A percentile compares a stretch with the other conserved stretches of the same genome.
phyloP scores from a whole-genome alignment of 192 early-diverging fungal species.

The Gonapodya prolifera region DNA sequence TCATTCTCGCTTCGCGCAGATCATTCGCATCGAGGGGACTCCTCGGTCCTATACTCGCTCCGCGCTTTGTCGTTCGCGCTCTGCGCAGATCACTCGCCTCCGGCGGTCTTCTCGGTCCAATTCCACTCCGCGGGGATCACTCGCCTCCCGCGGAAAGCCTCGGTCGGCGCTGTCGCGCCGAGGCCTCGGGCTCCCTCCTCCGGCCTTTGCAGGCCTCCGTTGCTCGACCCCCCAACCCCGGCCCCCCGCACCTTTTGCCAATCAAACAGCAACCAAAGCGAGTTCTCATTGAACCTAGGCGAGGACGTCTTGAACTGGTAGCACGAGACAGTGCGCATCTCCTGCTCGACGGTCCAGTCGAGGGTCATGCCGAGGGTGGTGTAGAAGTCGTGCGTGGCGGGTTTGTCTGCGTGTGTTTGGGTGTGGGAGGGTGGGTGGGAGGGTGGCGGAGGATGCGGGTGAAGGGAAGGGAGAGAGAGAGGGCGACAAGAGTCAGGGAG shows the following conservation, averaged over 20 bases:
- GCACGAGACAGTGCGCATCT: background rate
- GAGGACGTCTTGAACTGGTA: background rate
- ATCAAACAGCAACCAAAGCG: background rate
- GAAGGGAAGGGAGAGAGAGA: too few relatives aligned
- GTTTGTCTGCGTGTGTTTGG: background rate
- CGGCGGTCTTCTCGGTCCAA: too few relatives aligned
- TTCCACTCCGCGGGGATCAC: too few relatives aligned
- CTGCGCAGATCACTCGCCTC: too few relatives aligned
- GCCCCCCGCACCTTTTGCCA: background rate
- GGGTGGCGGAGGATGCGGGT: background rate
- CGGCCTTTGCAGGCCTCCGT: background rate
- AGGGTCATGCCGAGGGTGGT: background rate
- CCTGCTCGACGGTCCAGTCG: background rate
- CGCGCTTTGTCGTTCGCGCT: too few relatives aligned
- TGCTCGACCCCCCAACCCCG: background rate
- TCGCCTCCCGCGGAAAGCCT: too few relatives aligned
- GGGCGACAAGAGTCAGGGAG: too few relatives aligned
- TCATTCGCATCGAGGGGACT: too few relatives aligned
- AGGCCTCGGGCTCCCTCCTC: too few relatives aligned
- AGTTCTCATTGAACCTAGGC: background rate
- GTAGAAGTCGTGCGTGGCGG: background rate
- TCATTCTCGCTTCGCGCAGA: too few relatives aligned
- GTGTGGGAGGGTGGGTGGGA: background rate
- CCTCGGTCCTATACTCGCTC: too few relatives aligned
- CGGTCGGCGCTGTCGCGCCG: too few relatives aligned